Conservation (phyloP, 345 rosid genomes). For the Trapa incisa region DNA sequence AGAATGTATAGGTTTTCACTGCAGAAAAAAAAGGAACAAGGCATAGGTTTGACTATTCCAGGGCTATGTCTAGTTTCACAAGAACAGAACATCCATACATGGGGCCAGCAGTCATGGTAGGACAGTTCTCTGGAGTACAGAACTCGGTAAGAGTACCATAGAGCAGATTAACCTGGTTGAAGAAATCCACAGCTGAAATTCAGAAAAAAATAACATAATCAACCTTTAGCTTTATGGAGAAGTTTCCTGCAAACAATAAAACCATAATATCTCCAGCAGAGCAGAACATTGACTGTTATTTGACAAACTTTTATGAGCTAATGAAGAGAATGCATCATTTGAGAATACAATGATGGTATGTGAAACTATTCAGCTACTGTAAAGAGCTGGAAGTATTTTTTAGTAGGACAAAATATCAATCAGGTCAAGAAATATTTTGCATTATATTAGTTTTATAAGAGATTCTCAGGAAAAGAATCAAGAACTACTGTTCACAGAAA, state of each 20-base stretch:
- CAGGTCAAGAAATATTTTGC: background rate
- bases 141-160: slow-evolving; percentile 95
- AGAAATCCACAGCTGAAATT: slow-evolving; percentile 94
- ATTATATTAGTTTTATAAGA: too few species aligned
- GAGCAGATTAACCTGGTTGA: slow-evolving; percentile 98
- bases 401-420: background rate
- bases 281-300: background rate
- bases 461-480: too few species aligned
- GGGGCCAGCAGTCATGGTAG: slow-evolving; percentile 99
- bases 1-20: background rate
- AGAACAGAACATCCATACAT: slow-evolving; percentile 37
- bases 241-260: background rate
- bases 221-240: slow-evolving; percentile 7
- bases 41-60: background rate
- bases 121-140: slow-evolving; percentile 89
- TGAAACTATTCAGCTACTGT: background rate
- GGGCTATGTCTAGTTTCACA: background rate
- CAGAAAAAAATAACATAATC: slow-evolving; percentile 14
- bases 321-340: background rate
- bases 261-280: background rate
- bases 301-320: background rate
- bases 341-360: background rate
- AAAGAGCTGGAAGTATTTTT: background rate
- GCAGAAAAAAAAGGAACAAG: too few species aligned
- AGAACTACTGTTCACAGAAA: background rate